Conservation (phyloP, 345 rosid species). For the Theobroma cacao region DNA sequence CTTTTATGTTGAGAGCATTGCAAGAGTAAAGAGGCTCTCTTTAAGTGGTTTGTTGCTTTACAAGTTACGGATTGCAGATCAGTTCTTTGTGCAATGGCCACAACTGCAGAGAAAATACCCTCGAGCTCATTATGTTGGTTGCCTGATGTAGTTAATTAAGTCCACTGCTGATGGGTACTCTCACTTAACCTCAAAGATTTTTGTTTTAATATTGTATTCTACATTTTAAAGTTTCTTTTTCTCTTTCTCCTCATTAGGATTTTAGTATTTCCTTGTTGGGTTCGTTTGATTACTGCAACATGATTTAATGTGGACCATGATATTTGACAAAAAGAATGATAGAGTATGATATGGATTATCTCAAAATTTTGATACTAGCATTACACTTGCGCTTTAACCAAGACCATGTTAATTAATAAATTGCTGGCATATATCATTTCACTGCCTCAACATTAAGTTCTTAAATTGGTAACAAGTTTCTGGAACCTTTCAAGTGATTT, state of each 20-base stretch:
- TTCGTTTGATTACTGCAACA: background rate
- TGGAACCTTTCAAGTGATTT: too few species aligned
- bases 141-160: constrained; percentile 63
- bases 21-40: constrained; percentile 84
- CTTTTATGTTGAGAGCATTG: constrained; percentile 88
- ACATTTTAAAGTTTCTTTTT: background rate
- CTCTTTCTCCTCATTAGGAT: background rate
- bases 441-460: background rate
- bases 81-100: constrained; percentile 91
- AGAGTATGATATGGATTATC: background rate
- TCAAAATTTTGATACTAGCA: background rate
- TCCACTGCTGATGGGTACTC: constrained; percentile 19
- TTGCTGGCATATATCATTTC: background rate
- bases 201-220: constrained; percentile 2
- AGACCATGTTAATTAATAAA: background rate
- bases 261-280: background rate
- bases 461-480: background rate
- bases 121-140: constrained; percentile 71
- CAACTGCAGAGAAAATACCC: constrained; percentile 62
- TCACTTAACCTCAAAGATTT: constrained; percentile 13
- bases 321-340: background rate
- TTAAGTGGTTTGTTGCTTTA: constrained; percentile 83
- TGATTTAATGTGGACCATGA: background rate
- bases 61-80: constrained; percentile 73
- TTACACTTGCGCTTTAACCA: background rate